Evolutionary conservation across 1,284 basidiomycete species (phyloP).

Genomic region (Flammula alnicola): DNA sequence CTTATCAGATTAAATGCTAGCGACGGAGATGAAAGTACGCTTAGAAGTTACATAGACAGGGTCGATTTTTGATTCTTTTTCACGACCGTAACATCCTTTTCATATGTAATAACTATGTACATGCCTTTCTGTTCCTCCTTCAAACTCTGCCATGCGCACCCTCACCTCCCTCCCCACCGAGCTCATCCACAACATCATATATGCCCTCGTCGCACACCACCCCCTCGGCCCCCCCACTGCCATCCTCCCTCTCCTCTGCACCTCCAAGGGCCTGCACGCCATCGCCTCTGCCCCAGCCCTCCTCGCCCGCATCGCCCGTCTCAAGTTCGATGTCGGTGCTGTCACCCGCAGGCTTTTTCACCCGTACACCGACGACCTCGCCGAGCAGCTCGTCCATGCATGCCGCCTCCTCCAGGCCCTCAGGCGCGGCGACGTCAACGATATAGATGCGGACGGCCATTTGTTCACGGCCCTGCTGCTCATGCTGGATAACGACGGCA

Average conservation of each 20-base stretch:
- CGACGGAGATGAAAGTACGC: too few species aligned
- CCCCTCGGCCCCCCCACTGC: slow-evolving; percentile 57
- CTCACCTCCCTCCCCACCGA: slow-evolving; percentile 54
- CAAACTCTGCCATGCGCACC: too few species aligned
- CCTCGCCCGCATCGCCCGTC: slow-evolving; percentile 63
- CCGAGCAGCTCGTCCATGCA: slow-evolving; percentile 51
- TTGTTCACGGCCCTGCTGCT: slow-evolving; percentile 66
- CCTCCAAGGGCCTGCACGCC: slow-evolving; percentile 48
- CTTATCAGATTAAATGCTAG: too few species aligned
- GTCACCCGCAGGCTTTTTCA: slow-evolving; percentile 57
- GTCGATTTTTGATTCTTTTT: too few species aligned
- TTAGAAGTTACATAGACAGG: too few species aligned
- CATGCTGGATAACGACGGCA: slow-evolving; percentile 78
- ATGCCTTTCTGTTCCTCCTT: too few species aligned
- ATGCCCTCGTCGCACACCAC: slow-evolving; percentile 46
- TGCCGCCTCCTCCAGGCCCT: slow-evolving; percentile 47
- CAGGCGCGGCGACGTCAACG: slow-evolving; percentile 27
- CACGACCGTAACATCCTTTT: too few species aligned
- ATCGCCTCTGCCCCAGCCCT: slow-evolving; percentile 48
- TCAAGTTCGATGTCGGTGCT: slow-evolving; percentile 61
- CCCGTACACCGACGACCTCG: slow-evolving; percentile 40
- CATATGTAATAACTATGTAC: too few species aligned
- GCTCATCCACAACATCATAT: slow-evolving; percentile 60
- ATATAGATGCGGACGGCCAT: slow-evolving; percentile 1
- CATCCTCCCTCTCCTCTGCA: too few species aligned